Base-by-base conservation (phyloP, 2,329 filamentous ascomycete genomes). In the Pseudogymnoascus sp. region DNA sequence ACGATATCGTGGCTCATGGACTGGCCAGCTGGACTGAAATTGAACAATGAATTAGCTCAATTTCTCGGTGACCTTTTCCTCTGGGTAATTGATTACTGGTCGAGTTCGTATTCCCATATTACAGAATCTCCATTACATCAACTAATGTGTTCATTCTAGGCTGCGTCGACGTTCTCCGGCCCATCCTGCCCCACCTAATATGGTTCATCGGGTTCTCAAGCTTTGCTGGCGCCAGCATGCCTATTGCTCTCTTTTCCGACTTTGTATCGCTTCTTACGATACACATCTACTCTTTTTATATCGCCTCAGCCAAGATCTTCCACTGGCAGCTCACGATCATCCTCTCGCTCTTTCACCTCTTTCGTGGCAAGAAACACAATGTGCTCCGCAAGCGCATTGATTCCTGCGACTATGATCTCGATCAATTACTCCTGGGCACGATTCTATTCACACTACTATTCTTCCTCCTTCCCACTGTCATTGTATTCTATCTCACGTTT, bases 41-140 rank as follows among this genome's bases (percentile, higher is more conserved):
- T 99, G 38, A 99, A 99, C 73, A 92, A 86, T 62, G 93, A 99
- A 74, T 80, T 99, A 39, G 94, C 92, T 2, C 83, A 85, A n/a
- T 99, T 99, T 69, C 82, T 99, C 11, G 94, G 94, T 66, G 93
- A 97, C 71, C 78, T 99, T 2, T 99, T 99, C 72, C 79, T 97
- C 2, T 99, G 94, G 94, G 94, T 99, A 58, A 97, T 99, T 67
- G 92, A 97, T 67, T 95, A 97, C 72, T 99, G 94, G 94, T 90
- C 91, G 63, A 89, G 89, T 90, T 78, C 73, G 84, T 78, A 59
- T 62, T 12, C 41, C 23, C 60, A 63, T 26, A 63, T 26, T n/a
- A 6, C 21, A 37, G n/a, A 14, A 11, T 52, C 3, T 55, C 7
- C 33, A 45, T 26, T 19, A 11, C 45, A 29, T 4, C 59, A 8